Evolutionary conservation across 805 yeast genomes (phyloP), one percentile per base, ranked within the genome.

Genomic region (Kodamaea kaohsiungensis): DNA sequence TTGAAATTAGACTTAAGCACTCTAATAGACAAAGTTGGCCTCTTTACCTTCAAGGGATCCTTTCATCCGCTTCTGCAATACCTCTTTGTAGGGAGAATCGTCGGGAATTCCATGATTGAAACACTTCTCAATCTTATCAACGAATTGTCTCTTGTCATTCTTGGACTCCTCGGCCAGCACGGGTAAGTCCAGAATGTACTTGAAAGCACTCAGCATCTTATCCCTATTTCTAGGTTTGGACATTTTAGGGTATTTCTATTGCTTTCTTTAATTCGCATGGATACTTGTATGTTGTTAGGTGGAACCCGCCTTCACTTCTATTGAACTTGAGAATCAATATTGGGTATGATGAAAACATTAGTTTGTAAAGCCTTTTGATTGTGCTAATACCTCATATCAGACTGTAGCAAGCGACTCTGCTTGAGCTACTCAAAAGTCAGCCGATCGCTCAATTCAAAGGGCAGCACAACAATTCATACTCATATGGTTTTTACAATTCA

Each of bases 1-100:
- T 82, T 79, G 64, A 89, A 73, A 67, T 88, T 89, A 15, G 78
- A 71, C 1, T 83, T 76, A 49, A 89, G 69, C 3, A 76, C 67
- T 3, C 85, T 66, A 0, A 89, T 72, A 5, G 93, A 87, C 7
- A 88, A 70, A 0, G 77, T 73, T n/a, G 85, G 86, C 38, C 73
- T 70, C 16, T 70, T 68, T 35, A 68, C 68, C 48, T 82, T 65
- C 18, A 73, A 72, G 1, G 80, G 79, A 57, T 82, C 85, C 18
- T 67, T n/a, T 64, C 39, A 81, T 61, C 49, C 83, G 65, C 16
- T 61, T 63, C 40, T 76, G 72, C 30, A 84, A 64, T 4, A 70
- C 67, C 51, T 72, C 78, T 46, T 78, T 73, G 38, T 80, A 86
- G 6, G 82, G 80, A 2, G 79, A 59, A 22, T 74, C 77, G n/a